Base-by-base conservation (phyloP, 192 early-diverging fungal species). In the Backusella macrospora region DNA sequence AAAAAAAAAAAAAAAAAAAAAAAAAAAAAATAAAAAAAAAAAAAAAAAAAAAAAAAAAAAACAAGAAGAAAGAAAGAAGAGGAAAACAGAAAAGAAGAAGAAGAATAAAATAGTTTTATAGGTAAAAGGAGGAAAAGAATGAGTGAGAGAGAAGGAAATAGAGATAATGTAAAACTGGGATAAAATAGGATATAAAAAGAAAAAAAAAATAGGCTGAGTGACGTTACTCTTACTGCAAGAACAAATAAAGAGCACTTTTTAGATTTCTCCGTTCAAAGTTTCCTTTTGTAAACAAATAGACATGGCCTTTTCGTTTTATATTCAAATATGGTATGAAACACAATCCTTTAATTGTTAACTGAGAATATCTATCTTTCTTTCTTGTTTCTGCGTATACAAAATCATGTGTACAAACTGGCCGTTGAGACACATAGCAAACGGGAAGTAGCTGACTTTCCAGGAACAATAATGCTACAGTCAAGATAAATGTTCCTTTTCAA, bases 251-350 rank as follows among this genome's bases (percentile, higher is more conserved):
- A 59, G 8, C 12, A 59, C 21, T 59, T 59, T 59, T 59, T 26
- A 23, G 52, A 59, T 59, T 59, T 59, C 23, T 59, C 52, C 52
- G 52, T 59, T 59, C 52, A 59, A 59, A 59, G 52, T 59, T 59
- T 59, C 52, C 52, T 59, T 59, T 59, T 59, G 52, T 59, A 59
- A 59, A 59, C 52, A 59, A 59, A 59, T 59, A 59, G 29, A 34
- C 29, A 23, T 59, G 26, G 21, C 52, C 21, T 9, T 55, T 55
- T 55, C 10, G 21, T 59, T 21, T 59, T 23, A 9, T 34, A 34
- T 34, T 34, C 29, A 34, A 34, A 34, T 34, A 2, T 34, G 2
- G 29, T 26, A 59, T 59, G 52, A 59, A 26, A 59, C 52, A 59
- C 52, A 26, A 59, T 59, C 21, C 26, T 59, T 59, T 59, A 59